phyloP scores from a whole-genome alignment of 2,329 filamentous ascomycete species.

The Trichoderma oligosporum region DNA sequence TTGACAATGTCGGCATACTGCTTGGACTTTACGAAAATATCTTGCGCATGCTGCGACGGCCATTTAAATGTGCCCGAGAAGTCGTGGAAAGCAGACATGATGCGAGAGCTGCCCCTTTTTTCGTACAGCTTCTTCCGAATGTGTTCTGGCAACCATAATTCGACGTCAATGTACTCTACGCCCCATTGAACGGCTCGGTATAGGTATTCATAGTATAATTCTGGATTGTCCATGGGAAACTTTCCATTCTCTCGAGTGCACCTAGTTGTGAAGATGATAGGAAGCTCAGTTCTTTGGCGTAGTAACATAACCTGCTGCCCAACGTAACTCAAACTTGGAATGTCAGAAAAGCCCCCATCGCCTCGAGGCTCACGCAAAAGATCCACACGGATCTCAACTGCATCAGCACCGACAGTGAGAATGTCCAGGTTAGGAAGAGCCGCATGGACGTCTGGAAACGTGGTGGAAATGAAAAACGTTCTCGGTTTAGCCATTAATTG shows the following conservation, averaged over 20 bases:
- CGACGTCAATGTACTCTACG: slow-evolving; percentile 85
- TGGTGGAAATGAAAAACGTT: slow-evolving; percentile 83
- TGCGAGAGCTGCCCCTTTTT: slow-evolving; percentile 71
- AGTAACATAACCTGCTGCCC: slow-evolving; percentile 82
- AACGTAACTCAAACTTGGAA: slow-evolving; percentile 79
- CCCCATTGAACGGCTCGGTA: slow-evolving; percentile 83
- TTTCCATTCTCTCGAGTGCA: slow-evolving; percentile 78
- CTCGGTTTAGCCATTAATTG: slow-evolving; percentile 72
- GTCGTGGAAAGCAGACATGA: slow-evolving; percentile 91
- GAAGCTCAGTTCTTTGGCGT: slow-evolving; percentile 77
- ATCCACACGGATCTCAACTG: slow-evolving; percentile 80
- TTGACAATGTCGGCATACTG: slow-evolving; percentile 82
- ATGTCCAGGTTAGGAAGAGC: slow-evolving; percentile 84
- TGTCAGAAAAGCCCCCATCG: slow-evolving; percentile 57
- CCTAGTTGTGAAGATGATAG: slow-evolving; percentile 85
- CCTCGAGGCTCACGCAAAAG: slow-evolving; percentile 67
- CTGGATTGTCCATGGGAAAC: slow-evolving; percentile 78
- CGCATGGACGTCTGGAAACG: slow-evolving; percentile 79
- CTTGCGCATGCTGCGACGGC: slow-evolving; percentile 68
- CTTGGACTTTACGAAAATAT: slow-evolving; percentile 66
- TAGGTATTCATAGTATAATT: slow-evolving; percentile 74
- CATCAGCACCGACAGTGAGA: slow-evolving; percentile 79
- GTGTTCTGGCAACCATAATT: slow-evolving; percentile 77
- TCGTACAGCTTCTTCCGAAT: slow-evolving; percentile 66
- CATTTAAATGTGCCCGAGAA: slow-evolving; percentile 82